A percentile compares a stretch with the other conserved stretches of the same genome.
Conservation (phyloP, 1,284 basidiomycete genomes). For the Somion occarium region DNA sequence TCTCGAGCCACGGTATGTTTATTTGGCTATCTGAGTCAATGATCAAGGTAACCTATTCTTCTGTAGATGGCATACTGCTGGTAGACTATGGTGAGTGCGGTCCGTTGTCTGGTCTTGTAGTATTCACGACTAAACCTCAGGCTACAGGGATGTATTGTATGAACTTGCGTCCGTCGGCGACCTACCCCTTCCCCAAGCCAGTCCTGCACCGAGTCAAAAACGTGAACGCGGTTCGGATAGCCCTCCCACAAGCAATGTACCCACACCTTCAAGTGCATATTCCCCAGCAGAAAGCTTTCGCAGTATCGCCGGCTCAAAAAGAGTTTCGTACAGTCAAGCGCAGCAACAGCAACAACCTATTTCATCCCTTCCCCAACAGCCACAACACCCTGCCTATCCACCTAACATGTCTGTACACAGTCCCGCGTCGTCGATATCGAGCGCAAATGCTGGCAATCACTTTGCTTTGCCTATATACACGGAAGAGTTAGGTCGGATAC, state of each 20-base stretch:
- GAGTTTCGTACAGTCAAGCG: neutral
- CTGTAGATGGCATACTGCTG: constrained; percentile 41
- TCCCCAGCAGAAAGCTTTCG: neutral
- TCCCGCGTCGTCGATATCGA: neutral
- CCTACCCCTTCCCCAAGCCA: constrained; percentile 49
- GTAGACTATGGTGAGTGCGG: constrained; percentile 39
- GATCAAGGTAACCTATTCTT: neutral
- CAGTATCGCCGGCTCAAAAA: neutral
- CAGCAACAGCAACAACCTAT: neutral
- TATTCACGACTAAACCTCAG: neutral
- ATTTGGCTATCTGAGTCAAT: neutral
- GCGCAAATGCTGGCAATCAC: neutral
- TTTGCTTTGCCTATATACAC: constrained; percentile 43
- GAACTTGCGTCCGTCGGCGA: constrained; percentile 62
- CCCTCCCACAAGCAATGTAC: constrained; percentile 34
- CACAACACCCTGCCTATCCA: constrained; percentile 33
- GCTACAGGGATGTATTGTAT: constrained; percentile 52
- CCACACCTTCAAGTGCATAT: neutral
- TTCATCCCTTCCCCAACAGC: constrained; percentile 11
- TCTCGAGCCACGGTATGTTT: constrained; percentile 37
- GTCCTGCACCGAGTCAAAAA: constrained; percentile 41
- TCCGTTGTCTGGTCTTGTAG: neutral
- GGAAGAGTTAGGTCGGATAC: constrained; percentile 46
- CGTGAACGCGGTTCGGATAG: constrained; percentile 25
- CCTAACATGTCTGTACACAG: neutral